Evolutionary conservation across 208 protist species (phyloP), one percentile per base, ranked within the genome.

Genomic region (Novymonas esmeraldas): DNA sequence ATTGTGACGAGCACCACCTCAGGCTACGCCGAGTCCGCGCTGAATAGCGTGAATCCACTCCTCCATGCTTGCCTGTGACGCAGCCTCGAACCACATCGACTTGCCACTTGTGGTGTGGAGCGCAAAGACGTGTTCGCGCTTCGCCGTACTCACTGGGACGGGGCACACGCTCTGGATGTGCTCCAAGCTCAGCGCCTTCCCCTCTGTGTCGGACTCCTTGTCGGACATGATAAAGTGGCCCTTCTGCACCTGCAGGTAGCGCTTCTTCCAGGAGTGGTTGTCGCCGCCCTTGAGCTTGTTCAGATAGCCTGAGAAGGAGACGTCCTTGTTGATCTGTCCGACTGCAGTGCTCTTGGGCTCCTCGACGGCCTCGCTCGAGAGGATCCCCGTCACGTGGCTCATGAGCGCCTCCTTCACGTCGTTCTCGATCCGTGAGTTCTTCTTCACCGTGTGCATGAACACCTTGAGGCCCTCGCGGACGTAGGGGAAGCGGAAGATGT

Each of bases 21-120:
- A 94, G 16, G 81, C 84, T 68, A 92, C 73, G 42, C 89, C 84
- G 42, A 94, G 79, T 31, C 78, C 85, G 20, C 72, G 74, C 62
- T 94, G 85, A 51, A 94, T 89, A 0, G 72, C 62, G 52, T 94
- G 78, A 64, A 94, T 88, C 89, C 89, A 94, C 52, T 78, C 79
- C 46, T 94, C 81, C 89, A 94, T 94, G 28, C 75, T 76, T 51
- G 86, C 79, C n/a, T 82, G 76, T 14, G 89, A 86, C 33, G 55
- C 69, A 1, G 84, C 83, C 59, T 92, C 79, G 49, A 94, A 90
- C 85, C 89, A 94, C 89, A 94, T 94, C 3, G 82, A 91, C 71
- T 94, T 94, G 4, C 89, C 89, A 11, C 85, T 85, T 2, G 85
- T 78, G 3, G 89, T 94, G 63, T 94, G 90, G 5, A 94, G 68